Conservation (phyloP, 345 rosid genomes). For the Salix viminalis region DNA sequence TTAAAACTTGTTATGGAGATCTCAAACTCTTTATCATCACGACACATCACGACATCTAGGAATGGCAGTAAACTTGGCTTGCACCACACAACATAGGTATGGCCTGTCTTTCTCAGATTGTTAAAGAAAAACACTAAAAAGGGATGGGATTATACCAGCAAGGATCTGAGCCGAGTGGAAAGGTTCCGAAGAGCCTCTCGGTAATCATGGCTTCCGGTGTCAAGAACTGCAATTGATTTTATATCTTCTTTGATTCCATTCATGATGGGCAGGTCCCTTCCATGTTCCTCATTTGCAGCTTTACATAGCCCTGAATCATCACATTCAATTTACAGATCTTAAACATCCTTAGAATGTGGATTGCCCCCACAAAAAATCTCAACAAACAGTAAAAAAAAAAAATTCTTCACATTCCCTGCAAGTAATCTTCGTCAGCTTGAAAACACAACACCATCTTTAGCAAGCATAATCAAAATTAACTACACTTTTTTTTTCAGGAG, state of each 20-base stretch:
- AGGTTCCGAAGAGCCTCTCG: conserved; percentile 50
- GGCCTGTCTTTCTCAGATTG: neutral
- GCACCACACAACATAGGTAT: neutral
- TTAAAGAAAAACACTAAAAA: neutral
- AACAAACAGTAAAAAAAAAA: too few relatives aligned
- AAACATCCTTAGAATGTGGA: neutral
- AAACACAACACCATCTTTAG: too few relatives aligned
- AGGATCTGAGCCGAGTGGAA: conserved; percentile 47
- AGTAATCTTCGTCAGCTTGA: too few relatives aligned
- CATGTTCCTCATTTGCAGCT: conserved; percentile 60
- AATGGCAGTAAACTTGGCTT: neutral
- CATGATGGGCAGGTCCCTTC: conserved; percentile 64
- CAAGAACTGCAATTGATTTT: conserved; percentile 56
- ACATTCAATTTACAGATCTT: neutral
- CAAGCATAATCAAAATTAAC: too few relatives aligned
- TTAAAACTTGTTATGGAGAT: too few relatives aligned
- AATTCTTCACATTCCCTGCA: too few relatives aligned
- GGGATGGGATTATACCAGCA: conserved; percentile 33
- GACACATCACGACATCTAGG: neutral
- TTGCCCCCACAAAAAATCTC: neutral
- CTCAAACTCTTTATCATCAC: too few relatives aligned
- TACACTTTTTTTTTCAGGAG: too few relatives aligned
- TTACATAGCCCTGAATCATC: conserved; percentile 51
- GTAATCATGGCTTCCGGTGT: conserved; percentile 36
- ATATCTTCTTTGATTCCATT: conserved; percentile 72